Conservation (phyloP, 306 rosid species). For the Begonia peltatifolia region DNA sequence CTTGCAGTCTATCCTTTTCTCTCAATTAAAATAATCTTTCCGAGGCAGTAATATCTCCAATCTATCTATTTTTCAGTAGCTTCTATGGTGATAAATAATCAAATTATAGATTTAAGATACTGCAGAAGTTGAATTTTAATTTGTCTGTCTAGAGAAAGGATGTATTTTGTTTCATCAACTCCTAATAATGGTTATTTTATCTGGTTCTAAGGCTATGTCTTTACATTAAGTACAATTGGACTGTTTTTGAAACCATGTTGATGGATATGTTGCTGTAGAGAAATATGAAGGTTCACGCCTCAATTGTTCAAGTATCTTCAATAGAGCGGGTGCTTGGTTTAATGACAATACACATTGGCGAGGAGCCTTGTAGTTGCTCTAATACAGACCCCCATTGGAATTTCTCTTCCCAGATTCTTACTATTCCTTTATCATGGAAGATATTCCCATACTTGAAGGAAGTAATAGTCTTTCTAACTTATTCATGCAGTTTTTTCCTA, state of each 20-base stretch:
- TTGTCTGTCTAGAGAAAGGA: no score
- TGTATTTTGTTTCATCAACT: no score
- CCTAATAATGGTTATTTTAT: neutral
- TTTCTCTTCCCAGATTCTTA: conserved; percentile 81
- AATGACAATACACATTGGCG: conserved; percentile 57
- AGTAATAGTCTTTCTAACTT: conserved; percentile 24
- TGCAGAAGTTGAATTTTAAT: no score
- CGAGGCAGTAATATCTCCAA: no score
- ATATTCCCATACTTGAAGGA: conserved; percentile 58
- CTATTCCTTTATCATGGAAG: conserved; percentile 78
- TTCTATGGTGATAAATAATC: no score
- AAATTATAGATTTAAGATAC: no score
- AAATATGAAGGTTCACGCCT: conserved; percentile 14
- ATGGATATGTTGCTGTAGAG: conserved; percentile 37
- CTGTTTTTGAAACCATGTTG: conserved; percentile 10
- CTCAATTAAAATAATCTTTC: no score
- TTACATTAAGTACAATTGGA: conserved; percentile 7
- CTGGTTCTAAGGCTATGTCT: conserved; percentile 1
- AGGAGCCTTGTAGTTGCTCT: conserved; percentile 57
- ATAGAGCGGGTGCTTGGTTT: conserved; percentile 59
- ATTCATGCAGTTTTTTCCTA: conserved; percentile 1
- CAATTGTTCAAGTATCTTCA: conserved; percentile 34
- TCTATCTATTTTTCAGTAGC: no score
- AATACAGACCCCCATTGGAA: conserved; percentile 49
- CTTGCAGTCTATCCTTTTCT: no score